Evolutionary conservation across 306 rosid genomes (phyloP), one percentile per base, ranked within the genome.

Genomic region (Castanea sativa): DNA sequence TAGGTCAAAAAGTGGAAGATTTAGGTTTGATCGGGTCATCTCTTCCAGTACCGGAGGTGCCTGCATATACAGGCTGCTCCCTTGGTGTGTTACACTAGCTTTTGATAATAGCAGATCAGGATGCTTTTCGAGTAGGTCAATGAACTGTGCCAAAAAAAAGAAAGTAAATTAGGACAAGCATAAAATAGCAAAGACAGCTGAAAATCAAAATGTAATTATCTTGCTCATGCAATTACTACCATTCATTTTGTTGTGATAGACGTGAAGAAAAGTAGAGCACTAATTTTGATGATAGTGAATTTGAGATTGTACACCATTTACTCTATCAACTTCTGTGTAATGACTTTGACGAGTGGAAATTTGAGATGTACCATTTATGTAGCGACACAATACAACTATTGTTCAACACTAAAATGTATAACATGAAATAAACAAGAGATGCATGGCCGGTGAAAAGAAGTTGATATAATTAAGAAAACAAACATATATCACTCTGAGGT

Each of bases 31-130:
- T 83, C 97, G 79, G 69, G 99, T 95, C 99, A 95, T 91, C 87
- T 95, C 98, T 83, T 95, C 99, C 85, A 95, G 87, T 9, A 93
- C 89, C 4, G 96, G 97, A 20, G 98, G 99, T 6, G 98, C 98
- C 84, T 95, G 98, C 98, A 95, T 93, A 89, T 91, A 93, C 14
- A 93, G 84, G 83, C 87, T 95, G 90, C 88, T 91, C 76, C 98
- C 96, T 82, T 80, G 80, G 73, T 91, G 92, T 5, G 89, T 81
- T 71, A 95, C 70, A 73, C 98, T 93, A n/a, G 92, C 96, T 86
- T 92, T 93, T n/a, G 93, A 84, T 79, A 95, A 82, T 45, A 73
- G 81, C 82, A 95, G 85, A 76, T 82, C 85, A 3, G 97, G 94
- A 86, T 95, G 97, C 55, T 91, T 93, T 84, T 93, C 90, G 53